Evolutionary conservation across 2,329 filamentous ascomycete species (phyloP).

Genomic region (Leptographium galeiforme): DNA sequence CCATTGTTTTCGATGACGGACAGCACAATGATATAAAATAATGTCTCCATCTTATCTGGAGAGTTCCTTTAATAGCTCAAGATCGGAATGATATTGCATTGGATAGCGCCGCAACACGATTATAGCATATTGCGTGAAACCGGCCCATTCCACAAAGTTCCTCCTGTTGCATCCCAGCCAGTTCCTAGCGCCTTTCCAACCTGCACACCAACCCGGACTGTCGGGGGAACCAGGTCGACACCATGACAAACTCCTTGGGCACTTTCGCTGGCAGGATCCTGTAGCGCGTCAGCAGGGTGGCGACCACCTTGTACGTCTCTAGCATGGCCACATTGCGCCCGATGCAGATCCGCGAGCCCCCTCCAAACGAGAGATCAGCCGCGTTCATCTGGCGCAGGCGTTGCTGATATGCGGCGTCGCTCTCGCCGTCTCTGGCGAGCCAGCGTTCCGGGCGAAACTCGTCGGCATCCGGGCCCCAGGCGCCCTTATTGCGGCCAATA

Average conservation of each 20-base stretch:
- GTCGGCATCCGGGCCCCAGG: slow-evolving; percentile 32
- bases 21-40: neutral
- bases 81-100: too few relatives aligned
- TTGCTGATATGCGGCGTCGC: slow-evolving; percentile 6
- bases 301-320: slow-evolving; percentile 22
- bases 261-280: slow-evolving; percentile 12
- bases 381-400: slow-evolving; percentile 24
- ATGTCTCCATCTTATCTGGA: too few relatives aligned
- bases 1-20: slow-evolving; percentile 15
- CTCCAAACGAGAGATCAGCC: slow-evolving; percentile 24
- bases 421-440: slow-evolving; percentile 19
- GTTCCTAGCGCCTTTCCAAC: slow-evolving; percentile 3
- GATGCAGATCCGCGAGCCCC: slow-evolving; percentile 25
- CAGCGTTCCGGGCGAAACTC: slow-evolving; percentile 33
- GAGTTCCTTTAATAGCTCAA: too few relatives aligned
- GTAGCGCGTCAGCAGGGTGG: slow-evolving; percentile 30
- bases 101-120: too few relatives aligned
- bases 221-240: slow-evolving; percentile 6
- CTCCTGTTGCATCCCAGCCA: neutral
- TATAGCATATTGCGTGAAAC: neutral
- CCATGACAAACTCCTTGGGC: slow-evolving; percentile 12
- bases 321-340: slow-evolving; percentile 22
- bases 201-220: slow-evolving; percentile 12
- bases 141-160: neutral
- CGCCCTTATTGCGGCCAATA: slow-evolving; percentile 17